Percentiles rank a stretch among this genome's conserved stretches.
These are phyloP conservation scores for Trichoderma hamatum DNA, from an alignment of 2,329 filamentous ascomycete species.

Conservation along the genomic window DNA sequence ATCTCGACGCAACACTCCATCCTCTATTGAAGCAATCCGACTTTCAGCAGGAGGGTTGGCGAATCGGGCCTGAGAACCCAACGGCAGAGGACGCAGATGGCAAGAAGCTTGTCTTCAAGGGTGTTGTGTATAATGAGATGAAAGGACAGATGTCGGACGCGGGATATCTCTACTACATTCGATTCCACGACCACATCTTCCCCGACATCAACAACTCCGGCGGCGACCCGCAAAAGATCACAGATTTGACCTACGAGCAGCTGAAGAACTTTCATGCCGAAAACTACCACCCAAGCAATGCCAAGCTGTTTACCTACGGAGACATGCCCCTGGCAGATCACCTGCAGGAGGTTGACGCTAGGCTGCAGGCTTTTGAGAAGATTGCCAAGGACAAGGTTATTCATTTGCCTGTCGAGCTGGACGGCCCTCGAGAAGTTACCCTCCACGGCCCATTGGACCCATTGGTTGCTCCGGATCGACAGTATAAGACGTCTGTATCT, in stretches of 20 bases:
- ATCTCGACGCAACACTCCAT: slow-evolving; percentile 90
- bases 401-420: slow-evolving; percentile 74
- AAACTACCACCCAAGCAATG: slow-evolving; percentile 97
- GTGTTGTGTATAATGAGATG: slow-evolving; percentile 99
- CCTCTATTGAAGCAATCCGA: slow-evolving; percentile 88
- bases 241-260: slow-evolving; percentile 89
- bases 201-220: slow-evolving; percentile 95
- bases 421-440: slow-evolving; percentile 68
- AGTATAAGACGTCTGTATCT: slow-evolving; percentile 91
- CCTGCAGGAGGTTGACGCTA: slow-evolving; percentile 74
- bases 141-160: slow-evolving; percentile 99
- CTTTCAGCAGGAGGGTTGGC: slow-evolving; percentile 96
- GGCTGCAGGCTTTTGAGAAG: slow-evolving; percentile 72
- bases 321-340: slow-evolving; percentile 86
- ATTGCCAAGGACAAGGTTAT: slow-evolving; percentile 72
- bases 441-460: slow-evolving; percentile 84
- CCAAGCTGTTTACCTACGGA: slow-evolving; percentile 93
- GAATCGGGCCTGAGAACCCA: slow-evolving; percentile 89
- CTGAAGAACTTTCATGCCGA: slow-evolving; percentile 84
- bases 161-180: slow-evolving; percentile 92
- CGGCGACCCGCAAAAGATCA: slow-evolving; percentile 94
- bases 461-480: slow-evolving; percentile 79
- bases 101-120: slow-evolving; percentile 86
- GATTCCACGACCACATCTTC: slow-evolving; percentile 92
- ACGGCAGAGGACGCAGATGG: slow-evolving; percentile 59